phyloP scores from a whole-genome alignment of 108 stramenopile genomes.

The Pseudonitzschia multiseries region DNA sequence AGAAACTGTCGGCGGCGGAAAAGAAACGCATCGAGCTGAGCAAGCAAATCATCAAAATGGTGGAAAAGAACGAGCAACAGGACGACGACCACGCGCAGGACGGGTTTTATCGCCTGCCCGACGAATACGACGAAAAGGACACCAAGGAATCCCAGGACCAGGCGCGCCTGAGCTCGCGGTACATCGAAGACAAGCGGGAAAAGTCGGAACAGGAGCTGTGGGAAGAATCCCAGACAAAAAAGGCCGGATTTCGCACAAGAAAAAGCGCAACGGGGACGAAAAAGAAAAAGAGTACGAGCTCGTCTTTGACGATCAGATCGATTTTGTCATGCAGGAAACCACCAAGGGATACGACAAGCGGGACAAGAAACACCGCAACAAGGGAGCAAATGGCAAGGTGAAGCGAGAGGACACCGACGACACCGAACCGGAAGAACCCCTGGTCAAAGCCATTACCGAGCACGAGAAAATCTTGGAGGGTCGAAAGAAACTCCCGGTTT shows the following conservation, averaged over 20 bases:
- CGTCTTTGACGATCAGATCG: conserved; percentile 95
- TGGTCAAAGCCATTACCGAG: conserved; percentile 51
- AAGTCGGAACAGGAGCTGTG: conserved; percentile 97
- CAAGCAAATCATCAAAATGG: conserved; percentile 85
- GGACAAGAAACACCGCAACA: conserved; percentile 40
- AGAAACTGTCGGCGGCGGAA: conserved; percentile 79
- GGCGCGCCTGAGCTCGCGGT: conserved; percentile 83
- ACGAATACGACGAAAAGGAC: conserved; percentile 60
- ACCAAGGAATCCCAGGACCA: conserved; percentile 67
- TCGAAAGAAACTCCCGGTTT: conserved; percentile 94
- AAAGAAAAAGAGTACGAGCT: conserved; percentile 86
- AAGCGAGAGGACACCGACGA: conserved; percentile 45
- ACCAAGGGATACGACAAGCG: conserved; percentile 76
- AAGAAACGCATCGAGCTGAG: conserved; percentile 66
- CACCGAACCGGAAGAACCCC: neutral
- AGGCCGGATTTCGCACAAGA: conserved; percentile 49
- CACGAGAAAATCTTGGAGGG: conserved; percentile 91
- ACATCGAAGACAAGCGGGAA: conserved; percentile 86
- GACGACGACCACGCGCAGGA: conserved; percentile 52
- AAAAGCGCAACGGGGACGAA: conserved; percentile 23
- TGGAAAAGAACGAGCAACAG: conserved; percentile 44
- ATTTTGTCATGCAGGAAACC: conserved; percentile 92
- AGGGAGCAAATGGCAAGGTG: conserved; percentile 11
- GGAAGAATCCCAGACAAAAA: conserved; percentile 93
- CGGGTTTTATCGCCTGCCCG: conserved; percentile 77